Percentiles rank a stretch among this genome's conserved stretches.
These are phyloP conservation scores for Alternaria infectoria DNA, from an alignment of 2,329 filamentous ascomycete species.

Conservation along the genomic window DNA sequence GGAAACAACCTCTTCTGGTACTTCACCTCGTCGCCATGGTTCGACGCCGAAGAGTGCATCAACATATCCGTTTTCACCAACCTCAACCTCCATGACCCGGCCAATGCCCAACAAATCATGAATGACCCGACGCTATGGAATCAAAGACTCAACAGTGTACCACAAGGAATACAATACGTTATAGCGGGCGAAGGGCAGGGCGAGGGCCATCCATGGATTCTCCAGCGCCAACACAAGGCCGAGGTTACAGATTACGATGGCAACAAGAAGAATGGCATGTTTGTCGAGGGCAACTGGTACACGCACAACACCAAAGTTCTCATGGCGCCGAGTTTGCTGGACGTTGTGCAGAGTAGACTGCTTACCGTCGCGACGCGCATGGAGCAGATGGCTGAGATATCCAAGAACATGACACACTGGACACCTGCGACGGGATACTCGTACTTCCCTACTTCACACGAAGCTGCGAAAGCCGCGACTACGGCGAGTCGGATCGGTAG, in stretches of 20 bases:
- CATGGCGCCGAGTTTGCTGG: constrained; percentile 66
- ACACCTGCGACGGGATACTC: constrained; percentile 65
- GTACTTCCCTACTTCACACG: constrained; percentile 60
- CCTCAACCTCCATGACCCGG: constrained; percentile 53
- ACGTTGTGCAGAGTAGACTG: constrained; percentile 62
- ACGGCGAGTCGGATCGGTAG: constrained; percentile 41
- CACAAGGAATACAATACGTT: constrained; percentile 63
- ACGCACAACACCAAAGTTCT: constrained; percentile 66
- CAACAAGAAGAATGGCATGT: constrained; percentile 53
- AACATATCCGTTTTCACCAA: constrained; percentile 63
- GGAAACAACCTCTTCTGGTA: constrained; percentile 62
- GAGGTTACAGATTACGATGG: constrained; percentile 42
- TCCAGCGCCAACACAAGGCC: constrained; percentile 60
- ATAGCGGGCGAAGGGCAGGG: constrained; percentile 63
- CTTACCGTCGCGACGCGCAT: constrained; percentile 63
- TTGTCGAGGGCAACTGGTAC: constrained; percentile 64
- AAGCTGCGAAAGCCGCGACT: constrained; percentile 40
- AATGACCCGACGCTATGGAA: constrained; percentile 65
- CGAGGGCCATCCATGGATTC: constrained; percentile 63
- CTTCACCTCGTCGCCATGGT: constrained; percentile 68
- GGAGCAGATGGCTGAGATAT: constrained; percentile 61
- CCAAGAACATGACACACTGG: constrained; percentile 62
- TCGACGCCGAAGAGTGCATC: constrained; percentile 64
- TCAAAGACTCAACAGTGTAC: constrained; percentile 58
- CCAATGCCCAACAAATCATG: constrained; percentile 54